Percentiles rank a stretch among this genome's conserved stretches.
These are phyloP conservation scores for Boletus tomentosulus DNA, from an alignment of 768 basidiomycete species.

Conservation along the genomic window DNA sequence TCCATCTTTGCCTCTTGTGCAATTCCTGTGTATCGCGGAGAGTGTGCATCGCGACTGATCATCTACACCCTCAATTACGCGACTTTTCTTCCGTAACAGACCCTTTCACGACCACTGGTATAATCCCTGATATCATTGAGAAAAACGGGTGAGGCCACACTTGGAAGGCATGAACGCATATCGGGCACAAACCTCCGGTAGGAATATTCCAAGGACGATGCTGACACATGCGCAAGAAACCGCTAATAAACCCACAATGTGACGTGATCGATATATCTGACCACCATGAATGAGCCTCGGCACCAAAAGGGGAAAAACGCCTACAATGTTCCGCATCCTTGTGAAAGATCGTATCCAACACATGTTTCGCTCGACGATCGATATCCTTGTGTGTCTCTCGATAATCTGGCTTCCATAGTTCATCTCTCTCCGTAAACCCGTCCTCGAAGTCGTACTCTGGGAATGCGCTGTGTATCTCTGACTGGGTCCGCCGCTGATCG, in stretches of 20 bases:
- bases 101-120: slow-evolving; percentile 25
- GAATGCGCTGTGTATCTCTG: slow-evolving; percentile 38
- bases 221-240: slow-evolving; percentile 46
- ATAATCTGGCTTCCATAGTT: slow-evolving; percentile 44
- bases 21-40: background rate
- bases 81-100: background rate
- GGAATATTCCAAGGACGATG: slow-evolving; percentile 44
- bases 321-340: slow-evolving; percentile 41
- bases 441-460: slow-evolving; percentile 51
- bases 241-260: slow-evolving; percentile 60
- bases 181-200: slow-evolving; percentile 56
- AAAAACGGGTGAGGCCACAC: background rate
- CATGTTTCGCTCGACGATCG: slow-evolving; percentile 44
- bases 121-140: slow-evolving; percentile 14
- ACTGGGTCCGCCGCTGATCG: slow-evolving; percentile 54
- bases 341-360: slow-evolving; percentile 55
- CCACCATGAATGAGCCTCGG: background rate
- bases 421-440: slow-evolving; percentile 58
- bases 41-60: background rate
- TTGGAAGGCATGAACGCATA: too few relatives aligned
- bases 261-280: slow-evolving; percentile 64
- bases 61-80: slow-evolving; percentile 4
- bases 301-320: background rate
- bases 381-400: slow-evolving; percentile 28
- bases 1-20: too few relatives aligned